phyloP scores from a whole-genome alignment of 441 rosid species.

The Francoa sonchifolia region DNA sequence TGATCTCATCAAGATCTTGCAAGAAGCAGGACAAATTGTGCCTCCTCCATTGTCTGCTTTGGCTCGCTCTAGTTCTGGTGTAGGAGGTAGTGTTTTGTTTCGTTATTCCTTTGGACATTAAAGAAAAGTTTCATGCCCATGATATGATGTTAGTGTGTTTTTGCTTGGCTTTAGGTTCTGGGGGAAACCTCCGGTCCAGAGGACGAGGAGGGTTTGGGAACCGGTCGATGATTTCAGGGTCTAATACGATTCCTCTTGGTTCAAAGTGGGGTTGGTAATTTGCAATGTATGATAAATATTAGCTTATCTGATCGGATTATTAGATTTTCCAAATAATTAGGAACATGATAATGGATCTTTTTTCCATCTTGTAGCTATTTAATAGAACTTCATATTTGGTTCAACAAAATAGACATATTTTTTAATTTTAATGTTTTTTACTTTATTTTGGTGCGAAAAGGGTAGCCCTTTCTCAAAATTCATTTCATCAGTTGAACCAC shows the following conservation, averaged over 20 bases:
- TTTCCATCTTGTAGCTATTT: too few relatives aligned
- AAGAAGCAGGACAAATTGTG: conserved; percentile 81
- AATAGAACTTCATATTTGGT: too few relatives aligned
- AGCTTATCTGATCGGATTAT: too few relatives aligned
- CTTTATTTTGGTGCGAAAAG: too few relatives aligned
- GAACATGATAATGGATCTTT: too few relatives aligned
- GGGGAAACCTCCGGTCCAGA: conserved; percentile 62
- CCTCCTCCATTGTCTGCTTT: conserved; percentile 56
- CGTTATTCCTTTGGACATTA: background rate
- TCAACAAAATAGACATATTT: too few relatives aligned
- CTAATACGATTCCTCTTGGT: conserved; percentile 68
- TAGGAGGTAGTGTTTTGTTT: conserved; percentile 33
- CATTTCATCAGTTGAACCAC: too few relatives aligned
- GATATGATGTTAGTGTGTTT: background rate
- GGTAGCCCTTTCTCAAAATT: too few relatives aligned
- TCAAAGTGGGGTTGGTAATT: conserved; percentile 9
- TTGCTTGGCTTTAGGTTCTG: conserved; percentile 27
- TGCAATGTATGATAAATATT: too few relatives aligned
- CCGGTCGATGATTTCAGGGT: conserved; percentile 52
- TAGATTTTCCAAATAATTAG: too few relatives aligned
- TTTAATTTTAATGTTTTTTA: too few relatives aligned
- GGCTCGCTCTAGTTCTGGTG: conserved; percentile 35
- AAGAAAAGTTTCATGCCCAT: background rate
- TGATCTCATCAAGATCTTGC: conserved; percentile 72
- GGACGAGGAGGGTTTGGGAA: conserved; percentile 62